These are phyloP conservation scores for Paspalum vaginatum DNA, from an alignment of 176 grass and related monocot genomes.

Conservation along the genomic window DNA sequence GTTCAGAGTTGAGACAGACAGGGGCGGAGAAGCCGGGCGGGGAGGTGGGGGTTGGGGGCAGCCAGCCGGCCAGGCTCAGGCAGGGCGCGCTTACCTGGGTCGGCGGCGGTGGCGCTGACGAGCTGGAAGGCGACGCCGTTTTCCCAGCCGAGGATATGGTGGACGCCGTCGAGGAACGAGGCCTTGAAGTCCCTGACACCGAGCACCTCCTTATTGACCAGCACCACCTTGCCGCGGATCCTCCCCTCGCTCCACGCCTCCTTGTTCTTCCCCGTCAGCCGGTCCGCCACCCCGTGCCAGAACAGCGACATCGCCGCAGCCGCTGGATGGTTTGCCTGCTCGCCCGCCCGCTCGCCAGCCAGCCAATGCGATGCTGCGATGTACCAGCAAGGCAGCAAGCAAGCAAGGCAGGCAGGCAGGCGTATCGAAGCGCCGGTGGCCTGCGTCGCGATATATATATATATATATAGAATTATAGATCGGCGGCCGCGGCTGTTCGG, in stretches of 20 bases:
- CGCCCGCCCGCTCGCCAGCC: too few species aligned
- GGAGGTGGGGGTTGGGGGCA: rapidly evolving
- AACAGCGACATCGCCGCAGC: slow-evolving; percentile 40
- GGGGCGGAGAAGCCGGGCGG: rapidly evolving
- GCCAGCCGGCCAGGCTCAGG: too few species aligned
- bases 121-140: slow-evolving; percentile 61
- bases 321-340: too few species aligned
- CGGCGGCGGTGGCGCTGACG: slow-evolving; percentile 70
- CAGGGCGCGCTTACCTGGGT: slow-evolving; percentile 43
- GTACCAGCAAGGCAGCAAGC: too few species aligned
- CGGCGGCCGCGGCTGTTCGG: too few species aligned
- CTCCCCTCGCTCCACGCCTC: slow-evolving; percentile 47
- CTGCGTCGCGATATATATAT: too few species aligned
- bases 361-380: too few species aligned
- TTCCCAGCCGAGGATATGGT: slow-evolving; percentile 50
- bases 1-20: not conserved
- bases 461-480: too few species aligned
- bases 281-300: slow-evolving; percentile 39
- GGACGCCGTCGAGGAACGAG: slow-evolving; percentile 62
- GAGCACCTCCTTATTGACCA: slow-evolving; percentile 65
- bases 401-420: too few species aligned
- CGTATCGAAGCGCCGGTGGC: too few species aligned
- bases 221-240: slow-evolving; percentile 59
- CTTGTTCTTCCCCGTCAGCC: slow-evolving; percentile 65
- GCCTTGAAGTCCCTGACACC: slow-evolving; percentile 61